A percentile compares a stretch with the other conserved stretches of the same genome.
Conservation (phyloP, 116 monocot genomes). For the Phalaenopsis hybrid region DNA sequence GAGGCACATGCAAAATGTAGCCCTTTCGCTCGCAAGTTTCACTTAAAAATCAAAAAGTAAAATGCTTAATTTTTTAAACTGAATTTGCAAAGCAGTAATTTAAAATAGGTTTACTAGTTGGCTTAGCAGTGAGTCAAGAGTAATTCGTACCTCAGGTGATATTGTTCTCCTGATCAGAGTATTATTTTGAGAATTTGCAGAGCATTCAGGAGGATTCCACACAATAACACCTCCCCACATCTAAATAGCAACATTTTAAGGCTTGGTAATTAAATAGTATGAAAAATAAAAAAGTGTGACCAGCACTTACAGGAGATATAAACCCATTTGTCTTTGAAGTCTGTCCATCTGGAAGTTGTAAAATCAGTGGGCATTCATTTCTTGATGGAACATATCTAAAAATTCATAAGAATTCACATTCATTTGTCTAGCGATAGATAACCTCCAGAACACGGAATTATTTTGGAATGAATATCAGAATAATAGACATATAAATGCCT, state of each 20-base stretch:
- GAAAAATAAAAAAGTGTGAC: background rate
- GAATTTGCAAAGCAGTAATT: background rate
- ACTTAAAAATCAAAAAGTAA: background rate
- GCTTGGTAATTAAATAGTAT: background rate
- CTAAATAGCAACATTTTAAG: slow-evolving; percentile 27
- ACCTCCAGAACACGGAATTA: background rate
- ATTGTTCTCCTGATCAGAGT: slow-evolving; percentile 27
- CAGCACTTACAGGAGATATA: slow-evolving; percentile 81
- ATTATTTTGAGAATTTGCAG: slow-evolving; percentile 18
- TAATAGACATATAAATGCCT: background rate
- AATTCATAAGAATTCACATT: slow-evolving; percentile 11
- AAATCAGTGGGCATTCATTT: slow-evolving; percentile 72
- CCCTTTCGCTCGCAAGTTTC: background rate
- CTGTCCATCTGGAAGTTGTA: slow-evolving; percentile 64
- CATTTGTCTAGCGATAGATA: background rate
- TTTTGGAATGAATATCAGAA: slow-evolving; percentile 1
- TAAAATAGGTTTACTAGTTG: background rate
- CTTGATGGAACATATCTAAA: slow-evolving; percentile 79
- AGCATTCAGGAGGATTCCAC: slow-evolving; percentile 84
- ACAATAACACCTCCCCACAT: slow-evolving; percentile 94
- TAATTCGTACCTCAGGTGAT: slow-evolving; percentile 47
- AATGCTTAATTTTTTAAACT: background rate
- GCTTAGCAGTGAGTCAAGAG: background rate
- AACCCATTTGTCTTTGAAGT: slow-evolving; percentile 75
- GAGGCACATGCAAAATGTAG: background rate